Conservation (phyloP, 306 rosid genomes). For the Alnus glutinosa region DNA sequence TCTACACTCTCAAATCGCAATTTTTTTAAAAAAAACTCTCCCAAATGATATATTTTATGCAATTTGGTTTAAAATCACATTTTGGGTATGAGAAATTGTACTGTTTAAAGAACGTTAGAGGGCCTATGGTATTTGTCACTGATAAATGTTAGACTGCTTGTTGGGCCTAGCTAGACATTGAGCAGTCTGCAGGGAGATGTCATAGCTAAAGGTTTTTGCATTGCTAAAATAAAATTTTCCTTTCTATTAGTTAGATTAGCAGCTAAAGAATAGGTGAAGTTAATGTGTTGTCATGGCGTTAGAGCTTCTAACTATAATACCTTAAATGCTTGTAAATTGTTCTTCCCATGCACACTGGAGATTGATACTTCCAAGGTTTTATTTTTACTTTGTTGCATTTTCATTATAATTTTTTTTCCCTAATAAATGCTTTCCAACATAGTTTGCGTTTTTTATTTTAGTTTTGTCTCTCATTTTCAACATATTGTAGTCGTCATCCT, state of each 20-base stretch:
- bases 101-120: not conserved
- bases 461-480: not conserved
- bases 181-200: not conserved
- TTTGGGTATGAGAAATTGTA: no score
- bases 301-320: not conserved
- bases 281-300: not conserved
- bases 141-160: not conserved
- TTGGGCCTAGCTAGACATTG: not conserved
- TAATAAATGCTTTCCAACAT: not conserved
- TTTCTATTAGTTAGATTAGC: not conserved
- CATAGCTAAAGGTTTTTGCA: not conserved
- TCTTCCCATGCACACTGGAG: not conserved
- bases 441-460: not conserved
- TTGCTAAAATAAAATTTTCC: not conserved
- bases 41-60: no score
- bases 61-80: no score
- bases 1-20: no score
- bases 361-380: not conserved
- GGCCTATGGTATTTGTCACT: not conserved
- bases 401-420: no score
- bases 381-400: not conserved
- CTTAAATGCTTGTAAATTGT: not conserved
- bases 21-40: no score
- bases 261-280: not conserved
- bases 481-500: slow-evolving; percentile 80